phyloP scores from a whole-genome alignment of 2,329 filamentous ascomycete species.

The Penicillium thymicola region DNA sequence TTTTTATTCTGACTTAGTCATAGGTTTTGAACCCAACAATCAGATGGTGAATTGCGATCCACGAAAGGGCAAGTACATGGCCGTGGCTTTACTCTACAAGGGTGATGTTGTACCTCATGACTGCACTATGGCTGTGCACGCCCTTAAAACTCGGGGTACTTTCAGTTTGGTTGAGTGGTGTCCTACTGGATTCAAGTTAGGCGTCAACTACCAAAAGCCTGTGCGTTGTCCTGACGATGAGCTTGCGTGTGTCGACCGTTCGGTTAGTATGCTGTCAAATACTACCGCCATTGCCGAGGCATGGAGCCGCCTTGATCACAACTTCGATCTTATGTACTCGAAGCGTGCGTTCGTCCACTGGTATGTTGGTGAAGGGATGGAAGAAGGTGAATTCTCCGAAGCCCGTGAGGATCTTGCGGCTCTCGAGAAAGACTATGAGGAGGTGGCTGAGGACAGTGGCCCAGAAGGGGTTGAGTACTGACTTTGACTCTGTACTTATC shows the following conservation, averaged over 20 bases:
- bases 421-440: slow-evolving; percentile 82
- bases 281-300: slow-evolving; percentile 65
- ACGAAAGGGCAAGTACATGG: slow-evolving; percentile 67
- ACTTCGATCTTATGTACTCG: slow-evolving; percentile 68
- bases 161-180: slow-evolving; percentile 69
- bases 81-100: slow-evolving; percentile 63
- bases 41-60: slow-evolving; percentile 69
- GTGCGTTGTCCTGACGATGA: slow-evolving; percentile 52
- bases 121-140: slow-evolving; percentile 55
- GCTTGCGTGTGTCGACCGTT: slow-evolving; percentile 53
- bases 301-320: slow-evolving; percentile 62
- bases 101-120: slow-evolving; percentile 64
- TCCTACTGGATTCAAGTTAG: slow-evolving; percentile 66
- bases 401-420: slow-evolving; percentile 82
- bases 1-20: slow-evolving; percentile 5
- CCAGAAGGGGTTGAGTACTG: background rate
- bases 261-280: slow-evolving; percentile 63
- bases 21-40: slow-evolving; percentile 64
- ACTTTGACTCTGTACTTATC: background rate
- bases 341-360: slow-evolving; percentile 70
- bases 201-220: slow-evolving; percentile 64
- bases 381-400: slow-evolving; percentile 86
- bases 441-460: slow-evolving; percentile 59
- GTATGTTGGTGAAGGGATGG: slow-evolving; percentile 87
- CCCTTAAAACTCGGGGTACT: slow-evolving; percentile 60